Evolutionary conservation across 1,284 basidiomycete genomes (phyloP), one percentile per base, ranked within the genome.

Genomic region (Marasmius sp.): DNA sequence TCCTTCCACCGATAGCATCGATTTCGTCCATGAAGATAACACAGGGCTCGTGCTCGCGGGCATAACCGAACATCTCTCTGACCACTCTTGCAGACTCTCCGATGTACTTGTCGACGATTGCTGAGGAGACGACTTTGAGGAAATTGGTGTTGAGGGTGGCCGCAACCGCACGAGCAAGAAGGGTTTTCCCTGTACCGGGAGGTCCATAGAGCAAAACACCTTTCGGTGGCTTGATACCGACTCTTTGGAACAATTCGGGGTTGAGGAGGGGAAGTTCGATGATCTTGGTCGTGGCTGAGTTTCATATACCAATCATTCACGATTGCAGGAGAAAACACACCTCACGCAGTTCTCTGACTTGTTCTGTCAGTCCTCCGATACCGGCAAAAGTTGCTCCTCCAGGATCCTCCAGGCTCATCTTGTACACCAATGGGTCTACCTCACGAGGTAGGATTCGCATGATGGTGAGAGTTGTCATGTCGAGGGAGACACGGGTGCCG

Each of bases 1-100:
- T 84, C 67, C 97, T 84, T 12, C 96, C 95, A 68, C 95, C 96
- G 67, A 98, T 97, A 37, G 95, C 95, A 74, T 98, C 96, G 70
- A 99, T 98, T 79, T 99, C 97, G 76, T 99, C 97, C 91, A 99
- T 98, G 80, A 99, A 99, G 73, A 99, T 99, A 70, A 99, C 97
- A 74, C 97, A 98, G 50, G 97, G 97, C 75, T 98, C 97, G 73
- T 99, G 95, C 73, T 98, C 97, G 68, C 84, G 86, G 9, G 97
- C 97, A 75, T 98, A 99, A 12, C 93, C 95, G 72, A 99, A 99
- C 97, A 99, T 98, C 75, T 99, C 96, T 66, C 94, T 86, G 27
- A 99, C 91, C 6, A 98, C 87, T 61, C 97, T 86, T 12, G 97
- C 97, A 63, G 92, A 94, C 80, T 99, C 97, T 69, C 97, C 97